Base-by-base conservation (phyloP, 495 filamentous ascomycete species). In the Pyrenula aspistea region DNA sequence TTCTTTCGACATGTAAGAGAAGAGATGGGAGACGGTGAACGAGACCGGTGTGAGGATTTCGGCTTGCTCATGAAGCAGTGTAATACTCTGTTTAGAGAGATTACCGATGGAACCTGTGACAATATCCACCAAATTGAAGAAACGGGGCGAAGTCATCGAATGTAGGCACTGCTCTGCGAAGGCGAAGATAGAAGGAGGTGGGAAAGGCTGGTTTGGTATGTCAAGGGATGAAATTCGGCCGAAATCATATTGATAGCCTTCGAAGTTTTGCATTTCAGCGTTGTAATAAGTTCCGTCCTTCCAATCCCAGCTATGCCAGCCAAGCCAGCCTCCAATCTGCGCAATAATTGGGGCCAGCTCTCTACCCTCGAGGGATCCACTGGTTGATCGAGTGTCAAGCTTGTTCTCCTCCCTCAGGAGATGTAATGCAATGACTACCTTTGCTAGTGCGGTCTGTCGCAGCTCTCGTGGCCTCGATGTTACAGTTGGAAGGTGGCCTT, bases 361-460 rank as follows among this genome's bases (percentile, higher is more conserved):
- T 51, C 75, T 68, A 24, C 71, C 61, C 25, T 79, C 71, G 50
- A 73, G 74, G 10, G 77, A 74, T 53, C 76, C 71, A 57, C 86
- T 78, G 0, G 75, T 72, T 22, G 80, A 73, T 20, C 83, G 76
- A 24, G 82, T 81, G 52, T 88, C 83, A 2, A 98, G 81, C 65
- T 94, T 96, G 59, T 87, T 80, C 62, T 98, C 93, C 65, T 98
- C 92, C 1, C 86, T 76, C 2, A 95, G 67, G 4, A 97, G 77
- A 67, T 97, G 94, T 22, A 98, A 76, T 12, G 81, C 83, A 53
- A 93, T 73, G 10, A 96, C 72, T 1, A 92, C 74, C 52, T 82
- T 84, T 57, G 81, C 80, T 47, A 89, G 73, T 25, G 81, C 77
- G 53, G 73, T 78, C 21, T 77, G 77, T 25, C 85, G 79, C 49